Conservation (phyloP, 257 asterid species). For the Gardenia jasminoides region DNA sequence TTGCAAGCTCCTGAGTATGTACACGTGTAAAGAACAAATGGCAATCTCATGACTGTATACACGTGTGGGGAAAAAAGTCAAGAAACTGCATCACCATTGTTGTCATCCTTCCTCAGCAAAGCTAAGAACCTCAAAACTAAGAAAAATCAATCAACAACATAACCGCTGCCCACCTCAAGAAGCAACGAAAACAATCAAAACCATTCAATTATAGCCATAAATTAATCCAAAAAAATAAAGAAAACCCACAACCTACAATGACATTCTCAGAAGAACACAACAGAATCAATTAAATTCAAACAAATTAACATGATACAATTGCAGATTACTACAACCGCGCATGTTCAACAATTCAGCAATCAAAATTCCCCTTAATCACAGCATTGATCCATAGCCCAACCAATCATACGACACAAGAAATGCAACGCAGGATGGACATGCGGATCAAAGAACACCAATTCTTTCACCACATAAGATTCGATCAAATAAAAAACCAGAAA, state of each 20-base stretch:
- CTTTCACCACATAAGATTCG: constrained; percentile 8
- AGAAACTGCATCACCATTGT: background rate
- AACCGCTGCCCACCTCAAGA: background rate
- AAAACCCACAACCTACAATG: background rate
- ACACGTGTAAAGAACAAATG: background rate
- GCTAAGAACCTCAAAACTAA: background rate
- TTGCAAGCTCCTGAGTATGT: background rate
- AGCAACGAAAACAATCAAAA: background rate
- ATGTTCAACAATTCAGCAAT: background rate
- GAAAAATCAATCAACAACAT: background rate
- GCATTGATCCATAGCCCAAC: background rate
- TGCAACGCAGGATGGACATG: background rate
- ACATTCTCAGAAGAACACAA: background rate
- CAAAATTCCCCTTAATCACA: background rate
- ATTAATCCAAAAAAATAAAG: background rate
- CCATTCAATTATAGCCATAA: background rate
- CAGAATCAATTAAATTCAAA: background rate
- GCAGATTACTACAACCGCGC: background rate
- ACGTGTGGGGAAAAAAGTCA: background rate
- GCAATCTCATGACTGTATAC: too few species aligned
- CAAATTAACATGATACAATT: background rate
- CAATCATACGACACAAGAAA: background rate
- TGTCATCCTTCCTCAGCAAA: background rate
- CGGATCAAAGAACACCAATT: constrained; percentile 9
- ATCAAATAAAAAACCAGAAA: background rate